phyloP scores from a whole-genome alignment of 1,139 yeast species.

The Diutina scorzettiae region DNA sequence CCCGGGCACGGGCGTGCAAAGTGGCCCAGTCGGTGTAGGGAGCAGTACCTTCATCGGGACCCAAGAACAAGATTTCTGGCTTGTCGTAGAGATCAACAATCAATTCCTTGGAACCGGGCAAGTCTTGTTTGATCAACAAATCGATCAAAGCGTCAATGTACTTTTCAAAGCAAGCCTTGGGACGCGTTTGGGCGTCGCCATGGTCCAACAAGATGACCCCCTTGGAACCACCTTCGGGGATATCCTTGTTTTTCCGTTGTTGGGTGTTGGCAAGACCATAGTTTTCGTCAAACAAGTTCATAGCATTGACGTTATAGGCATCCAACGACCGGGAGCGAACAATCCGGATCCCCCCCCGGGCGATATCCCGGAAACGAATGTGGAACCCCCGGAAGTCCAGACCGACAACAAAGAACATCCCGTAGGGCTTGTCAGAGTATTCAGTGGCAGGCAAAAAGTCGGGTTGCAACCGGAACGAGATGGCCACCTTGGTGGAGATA shows the following conservation, averaged over 20 bases:
- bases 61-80: constrained; percentile 88
- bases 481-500: constrained; percentile 88
- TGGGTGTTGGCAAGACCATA: constrained; percentile 93
- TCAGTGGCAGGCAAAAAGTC: constrained; percentile 72
- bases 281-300: constrained; percentile 90
- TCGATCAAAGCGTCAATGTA: constrained; percentile 88
- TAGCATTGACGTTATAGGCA: constrained; percentile 74
- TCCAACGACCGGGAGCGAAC: constrained; percentile 81
- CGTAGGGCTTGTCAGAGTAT: constrained; percentile 87
- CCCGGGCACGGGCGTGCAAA: constrained; percentile 79
- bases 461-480: constrained; percentile 85
- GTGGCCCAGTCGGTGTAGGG: constrained; percentile 98
- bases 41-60: constrained; percentile 98
- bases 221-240: constrained; percentile 98
- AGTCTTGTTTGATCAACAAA: constrained; percentile 50
- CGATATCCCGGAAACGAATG: constrained; percentile 91
- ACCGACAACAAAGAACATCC: constrained; percentile 93
- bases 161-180: constrained; percentile 81
- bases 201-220: constrained; percentile 87
- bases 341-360: constrained; percentile 96
- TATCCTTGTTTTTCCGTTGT: constrained; percentile 94
- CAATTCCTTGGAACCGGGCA: constrained; percentile 71
- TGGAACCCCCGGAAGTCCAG: constrained; percentile 97
- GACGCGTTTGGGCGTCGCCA: constrained; percentile 69
- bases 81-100: constrained; percentile 76